A percentile compares a stretch with the other conserved stretches of the same genome.
phyloP scores from a whole-genome alignment of 2,329 filamentous ascomycete species.

The Hymenoscyphus linearis region DNA sequence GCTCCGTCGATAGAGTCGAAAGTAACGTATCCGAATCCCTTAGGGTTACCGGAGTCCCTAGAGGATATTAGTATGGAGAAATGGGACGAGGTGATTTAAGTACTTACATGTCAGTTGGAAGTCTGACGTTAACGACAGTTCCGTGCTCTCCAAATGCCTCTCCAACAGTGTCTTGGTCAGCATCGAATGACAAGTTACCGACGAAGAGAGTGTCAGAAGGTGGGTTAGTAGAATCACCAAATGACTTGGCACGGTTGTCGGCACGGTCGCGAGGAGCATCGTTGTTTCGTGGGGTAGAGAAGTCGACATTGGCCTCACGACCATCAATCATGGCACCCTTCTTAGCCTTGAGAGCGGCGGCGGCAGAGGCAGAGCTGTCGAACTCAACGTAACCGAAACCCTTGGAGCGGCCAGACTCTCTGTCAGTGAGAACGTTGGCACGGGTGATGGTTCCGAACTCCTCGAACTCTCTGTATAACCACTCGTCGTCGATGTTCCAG shows the following conservation, averaged over 20 bases:
- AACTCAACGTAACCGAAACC: constrained; percentile 74
- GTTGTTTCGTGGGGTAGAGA: constrained; percentile 55
- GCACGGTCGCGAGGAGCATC: constrained; percentile 44
- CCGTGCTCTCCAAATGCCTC: constrained; percentile 61
- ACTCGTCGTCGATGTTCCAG: constrained; percentile 72
- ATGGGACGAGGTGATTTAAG: neutral
- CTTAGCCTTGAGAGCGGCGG: constrained; percentile 59
- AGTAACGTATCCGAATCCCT: constrained; percentile 72
- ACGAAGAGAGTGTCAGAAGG: constrained; percentile 66
- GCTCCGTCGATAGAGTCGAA: constrained; percentile 64
- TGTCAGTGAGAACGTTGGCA: constrained; percentile 62
- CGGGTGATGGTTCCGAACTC: constrained; percentile 60
- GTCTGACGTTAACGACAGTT: constrained; percentile 58
- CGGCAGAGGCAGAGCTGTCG: constrained; percentile 52
- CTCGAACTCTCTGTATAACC: constrained; percentile 64
- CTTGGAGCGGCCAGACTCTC: constrained; percentile 61
- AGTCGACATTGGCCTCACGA: constrained; percentile 65
- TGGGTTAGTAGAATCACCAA: constrained; percentile 59
- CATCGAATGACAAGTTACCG: constrained; percentile 67
- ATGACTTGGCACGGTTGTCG: constrained; percentile 46
- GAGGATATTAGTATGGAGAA: constrained; percentile 23
- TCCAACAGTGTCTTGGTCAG: constrained; percentile 57
- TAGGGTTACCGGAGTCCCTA: constrained; percentile 58
- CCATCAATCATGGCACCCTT: constrained; percentile 60
- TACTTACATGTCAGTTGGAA: constrained; percentile 58